Evolutionary conservation across 176 grass and related monocot genomes (phyloP).

Genomic region (Ananas comosus): DNA sequence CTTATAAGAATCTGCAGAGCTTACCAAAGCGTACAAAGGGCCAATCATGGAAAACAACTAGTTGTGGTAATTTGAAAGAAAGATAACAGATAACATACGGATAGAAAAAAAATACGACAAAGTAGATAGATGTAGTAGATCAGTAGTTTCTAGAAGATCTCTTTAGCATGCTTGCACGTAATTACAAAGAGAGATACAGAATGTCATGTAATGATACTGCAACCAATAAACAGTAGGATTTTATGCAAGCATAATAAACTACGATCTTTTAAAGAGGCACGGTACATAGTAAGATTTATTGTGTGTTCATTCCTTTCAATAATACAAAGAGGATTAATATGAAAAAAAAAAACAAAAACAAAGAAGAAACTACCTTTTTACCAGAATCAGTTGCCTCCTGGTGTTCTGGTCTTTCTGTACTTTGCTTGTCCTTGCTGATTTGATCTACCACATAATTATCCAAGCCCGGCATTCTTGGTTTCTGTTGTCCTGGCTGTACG

Average conservation of each 20-base stretch:
- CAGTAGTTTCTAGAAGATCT: not conserved
- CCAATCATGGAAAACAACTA: not conserved
- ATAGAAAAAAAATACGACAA: no score
- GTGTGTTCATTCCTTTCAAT: not conserved
- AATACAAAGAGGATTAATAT: not conserved
- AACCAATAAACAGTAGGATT: not conserved
- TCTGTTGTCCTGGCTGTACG: conserved; percentile 44
- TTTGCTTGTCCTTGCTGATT: conserved; percentile 45
- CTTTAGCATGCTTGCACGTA: not conserved
- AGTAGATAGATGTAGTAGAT: no score
- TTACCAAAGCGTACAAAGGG: not conserved
- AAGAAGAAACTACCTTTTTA: conserved; percentile 48
- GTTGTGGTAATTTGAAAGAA: not conserved
- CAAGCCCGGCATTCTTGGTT: conserved; percentile 43
- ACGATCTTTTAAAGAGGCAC: not conserved
- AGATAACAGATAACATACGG: not conserved
- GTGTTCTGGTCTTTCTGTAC: conserved; percentile 23
- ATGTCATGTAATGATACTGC: not conserved
- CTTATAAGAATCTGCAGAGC: not conserved
- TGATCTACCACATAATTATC: conserved; percentile 43
- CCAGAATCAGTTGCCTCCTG: conserved; percentile 44
- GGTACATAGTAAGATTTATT: not conserved
- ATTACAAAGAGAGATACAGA: not conserved
- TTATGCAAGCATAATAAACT: conserved; percentile 1
- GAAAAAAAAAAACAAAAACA: not conserved